Conservation (phyloP, 2,329 filamentous ascomycete genomes). For the Trichophyton simii region DNA sequence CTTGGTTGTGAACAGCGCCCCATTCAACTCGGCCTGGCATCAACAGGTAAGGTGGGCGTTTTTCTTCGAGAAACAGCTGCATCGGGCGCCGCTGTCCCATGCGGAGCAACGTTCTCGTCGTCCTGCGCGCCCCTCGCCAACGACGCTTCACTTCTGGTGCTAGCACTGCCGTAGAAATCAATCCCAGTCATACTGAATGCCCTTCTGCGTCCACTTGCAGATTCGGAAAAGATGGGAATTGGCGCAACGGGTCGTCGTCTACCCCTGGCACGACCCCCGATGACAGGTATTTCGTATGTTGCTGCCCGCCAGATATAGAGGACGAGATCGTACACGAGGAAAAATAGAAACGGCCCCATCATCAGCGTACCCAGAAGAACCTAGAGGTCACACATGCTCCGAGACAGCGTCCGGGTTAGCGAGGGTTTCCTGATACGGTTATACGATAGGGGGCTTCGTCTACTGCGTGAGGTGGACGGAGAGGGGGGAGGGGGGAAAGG, state of each 20-base stretch:
- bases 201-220: constrained; percentile 35
- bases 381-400: constrained; percentile 27
- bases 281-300: constrained; percentile 46
- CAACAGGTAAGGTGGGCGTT: not conserved
- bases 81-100: not conserved
- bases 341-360: constrained; percentile 49
- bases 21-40: not conserved
- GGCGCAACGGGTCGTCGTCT: constrained; percentile 49
- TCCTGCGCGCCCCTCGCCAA: not conserved
- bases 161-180: constrained; percentile 10
- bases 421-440: not conserved
- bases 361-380: constrained; percentile 48
- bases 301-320: constrained; percentile 49
- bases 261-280: constrained; percentile 50
- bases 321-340: constrained; percentile 51
- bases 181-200: constrained; percentile 21
- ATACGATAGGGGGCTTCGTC: not conserved
- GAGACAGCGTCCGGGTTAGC: not conserved
- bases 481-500: constrained; percentile 2
- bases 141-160: not conserved
- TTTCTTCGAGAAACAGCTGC: not conserved
- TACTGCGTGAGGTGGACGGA: too few relatives aligned
- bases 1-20: not conserved
- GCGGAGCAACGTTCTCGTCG: constrained; percentile 1
- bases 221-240: constrained; percentile 48